Conservation (phyloP, 257 asterid genomes). For the Fraxinus excelsior region DNA sequence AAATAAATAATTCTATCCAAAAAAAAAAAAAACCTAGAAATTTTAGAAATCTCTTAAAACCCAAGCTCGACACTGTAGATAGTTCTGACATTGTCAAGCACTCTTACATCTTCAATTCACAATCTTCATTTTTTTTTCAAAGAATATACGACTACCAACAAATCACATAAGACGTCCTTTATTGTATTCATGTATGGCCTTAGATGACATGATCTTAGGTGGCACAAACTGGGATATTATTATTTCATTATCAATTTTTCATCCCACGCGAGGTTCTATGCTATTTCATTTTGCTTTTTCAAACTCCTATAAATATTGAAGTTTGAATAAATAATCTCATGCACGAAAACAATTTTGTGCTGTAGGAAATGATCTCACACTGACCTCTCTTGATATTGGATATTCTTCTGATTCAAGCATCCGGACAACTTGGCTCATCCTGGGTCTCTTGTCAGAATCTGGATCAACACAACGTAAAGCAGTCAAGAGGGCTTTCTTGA, state of each 20-base stretch:
- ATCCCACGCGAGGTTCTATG: background rate
- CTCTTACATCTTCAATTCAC: background rate
- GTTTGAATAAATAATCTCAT: background rate
- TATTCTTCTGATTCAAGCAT: conserved; percentile 25
- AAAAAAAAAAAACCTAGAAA: background rate
- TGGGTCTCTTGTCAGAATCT: conserved; percentile 22
- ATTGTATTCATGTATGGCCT: background rate
- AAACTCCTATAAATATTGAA: background rate
- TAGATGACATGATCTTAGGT: background rate
- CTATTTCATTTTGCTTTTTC: background rate
- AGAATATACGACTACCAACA: background rate
- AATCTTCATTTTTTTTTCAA: background rate
- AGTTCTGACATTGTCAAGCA: background rate
- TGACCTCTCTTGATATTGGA: conserved; percentile 21
- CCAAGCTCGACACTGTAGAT: background rate
- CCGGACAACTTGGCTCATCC: conserved; percentile 27
- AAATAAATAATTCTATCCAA: background rate
- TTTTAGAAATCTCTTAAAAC: background rate
- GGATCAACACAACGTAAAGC: conserved; percentile 25
- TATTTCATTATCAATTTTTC: background rate
- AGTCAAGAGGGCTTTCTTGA: conserved; percentile 20
- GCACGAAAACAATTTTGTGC: background rate
- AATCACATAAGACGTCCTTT: background rate
- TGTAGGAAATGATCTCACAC: background rate
- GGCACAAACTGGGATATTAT: background rate